Conservation (phyloP, 306 rosid genomes). For the Trifolium fragiferum region DNA sequence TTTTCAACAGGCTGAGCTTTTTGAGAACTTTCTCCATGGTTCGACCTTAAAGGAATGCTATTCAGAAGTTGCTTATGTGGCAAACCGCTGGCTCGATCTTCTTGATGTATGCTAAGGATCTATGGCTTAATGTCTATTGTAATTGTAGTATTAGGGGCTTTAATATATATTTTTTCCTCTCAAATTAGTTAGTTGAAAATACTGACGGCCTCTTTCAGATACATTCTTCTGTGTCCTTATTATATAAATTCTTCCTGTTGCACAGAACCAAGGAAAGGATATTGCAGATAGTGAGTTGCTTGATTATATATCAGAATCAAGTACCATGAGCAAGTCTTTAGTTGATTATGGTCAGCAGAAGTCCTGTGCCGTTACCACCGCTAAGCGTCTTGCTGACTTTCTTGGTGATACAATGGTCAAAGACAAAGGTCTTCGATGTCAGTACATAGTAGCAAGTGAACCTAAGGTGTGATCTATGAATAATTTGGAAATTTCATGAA, state of each 20-base stretch:
- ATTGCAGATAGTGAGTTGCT: conserved; percentile 93
- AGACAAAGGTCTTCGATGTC: conserved; percentile 97
- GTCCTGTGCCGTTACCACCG: conserved; percentile 97
- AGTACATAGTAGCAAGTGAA: conserved; percentile 95
- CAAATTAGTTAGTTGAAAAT: conserved; percentile 37
- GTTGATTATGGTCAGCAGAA: conserved; percentile 89
- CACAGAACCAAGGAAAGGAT: conserved; percentile 91
- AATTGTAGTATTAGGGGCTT: conserved; percentile 28
- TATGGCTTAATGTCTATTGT: conserved; percentile 35
- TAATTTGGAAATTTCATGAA: conserved; percentile 11
- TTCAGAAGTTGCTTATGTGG: conserved; percentile 86
- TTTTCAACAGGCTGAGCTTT: conserved; percentile 85
- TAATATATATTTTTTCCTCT: conserved; percentile 3
- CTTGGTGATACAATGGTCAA: conserved; percentile 96
- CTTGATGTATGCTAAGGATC: conserved; percentile 78
- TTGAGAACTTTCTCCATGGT: conserved; percentile 91
- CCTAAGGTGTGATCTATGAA: conserved; percentile 66
- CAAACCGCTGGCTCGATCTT: conserved; percentile 96
- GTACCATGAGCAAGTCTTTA: conserved; percentile 99
- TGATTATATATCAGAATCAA: conserved; percentile 97
- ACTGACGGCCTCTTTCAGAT: conserved; percentile 20
- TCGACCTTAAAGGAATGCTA: conserved; percentile 91
- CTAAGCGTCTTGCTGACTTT: conserved; percentile 93
- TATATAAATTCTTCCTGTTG: conserved; percentile 27
- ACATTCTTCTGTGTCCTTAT: conserved; percentile 25